Conservation (phyloP, 2,329 filamentous ascomycete species). For the Sporothrix luriei region DNA sequence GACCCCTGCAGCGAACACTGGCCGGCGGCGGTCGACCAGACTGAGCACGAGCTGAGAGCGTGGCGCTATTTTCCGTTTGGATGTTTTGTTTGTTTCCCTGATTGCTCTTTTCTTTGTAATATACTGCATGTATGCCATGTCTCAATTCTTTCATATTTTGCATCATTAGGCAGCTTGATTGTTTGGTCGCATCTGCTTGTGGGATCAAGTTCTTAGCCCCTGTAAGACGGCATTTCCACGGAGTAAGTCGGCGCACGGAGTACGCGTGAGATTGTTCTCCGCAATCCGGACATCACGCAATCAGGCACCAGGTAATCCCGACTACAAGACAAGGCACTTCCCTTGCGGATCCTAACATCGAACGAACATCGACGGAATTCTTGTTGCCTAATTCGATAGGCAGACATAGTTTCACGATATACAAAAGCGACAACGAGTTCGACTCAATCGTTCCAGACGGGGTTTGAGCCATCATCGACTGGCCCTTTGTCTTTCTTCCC, state of each 20-base stretch:
- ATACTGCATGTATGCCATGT: too few species aligned
- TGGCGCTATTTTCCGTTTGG: neutral
- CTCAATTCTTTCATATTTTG: too few species aligned
- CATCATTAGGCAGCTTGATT: too few species aligned
- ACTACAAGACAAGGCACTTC: too few species aligned
- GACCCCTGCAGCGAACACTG: constrained; percentile 13
- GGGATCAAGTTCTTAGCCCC: too few species aligned
- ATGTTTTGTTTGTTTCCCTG: neutral
- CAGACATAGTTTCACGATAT: constrained; percentile 6
- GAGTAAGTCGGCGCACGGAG: too few species aligned
- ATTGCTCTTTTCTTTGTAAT: neutral
- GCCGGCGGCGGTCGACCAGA: constrained; percentile 31
- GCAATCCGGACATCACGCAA: constrained; percentile 13
- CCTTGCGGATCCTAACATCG: too few species aligned
- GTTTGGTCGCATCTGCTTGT: too few species aligned
- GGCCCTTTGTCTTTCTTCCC: too few species aligned
- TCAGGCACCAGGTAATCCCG: constrained; percentile 24
- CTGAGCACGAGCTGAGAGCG: constrained; percentile 8
- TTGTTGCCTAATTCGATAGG: constrained; percentile 15
- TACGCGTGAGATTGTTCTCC: constrained; percentile 1
- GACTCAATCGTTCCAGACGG: neutral
- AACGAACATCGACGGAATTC: too few species aligned
- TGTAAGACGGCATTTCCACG: too few species aligned
- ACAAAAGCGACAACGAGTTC: neutral
- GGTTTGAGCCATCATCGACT: neutral